Conservation (phyloP, 2,329 filamentous ascomycete genomes). For the Aspergillus latus region DNA sequence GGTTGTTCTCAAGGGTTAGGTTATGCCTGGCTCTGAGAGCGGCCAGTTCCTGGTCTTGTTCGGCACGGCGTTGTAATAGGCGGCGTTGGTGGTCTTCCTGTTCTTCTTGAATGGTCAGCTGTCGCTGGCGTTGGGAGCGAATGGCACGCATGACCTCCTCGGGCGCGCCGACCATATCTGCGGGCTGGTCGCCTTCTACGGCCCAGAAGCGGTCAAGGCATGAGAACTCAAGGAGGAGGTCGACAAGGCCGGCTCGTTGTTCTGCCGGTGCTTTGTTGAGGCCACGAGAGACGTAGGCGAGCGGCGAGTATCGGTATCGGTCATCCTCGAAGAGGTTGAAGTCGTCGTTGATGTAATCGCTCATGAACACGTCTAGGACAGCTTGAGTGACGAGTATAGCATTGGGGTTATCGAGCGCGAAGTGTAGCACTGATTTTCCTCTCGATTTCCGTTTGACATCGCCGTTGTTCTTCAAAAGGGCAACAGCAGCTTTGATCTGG, state of each 20-base stretch:
- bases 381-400: constrained; percentile 8
- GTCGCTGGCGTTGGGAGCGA: neutral
- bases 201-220: constrained; percentile 12
- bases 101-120: constrained; percentile 3
- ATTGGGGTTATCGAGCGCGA: constrained; percentile 9
- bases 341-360: constrained; percentile 9
- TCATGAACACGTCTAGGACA: constrained; percentile 8
- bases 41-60: constrained; percentile 5
- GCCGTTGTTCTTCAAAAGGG: constrained; percentile 1
- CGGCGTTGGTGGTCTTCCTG: constrained; percentile 11
- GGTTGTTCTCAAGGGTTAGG: neutral
- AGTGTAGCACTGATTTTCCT: constrained; percentile 9
- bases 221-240: constrained; percentile 7
- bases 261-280: constrained; percentile 2
- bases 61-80: constrained; percentile 1
- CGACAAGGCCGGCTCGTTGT: constrained; percentile 1
- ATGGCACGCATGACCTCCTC: constrained; percentile 3
- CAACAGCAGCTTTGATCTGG: constrained; percentile 9
- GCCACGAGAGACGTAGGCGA: constrained; percentile 4
- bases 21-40: neutral
- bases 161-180: constrained; percentile 7
- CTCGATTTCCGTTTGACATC: constrained; percentile 9
- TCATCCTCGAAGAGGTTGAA: constrained; percentile 12
- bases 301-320: constrained; percentile 5
- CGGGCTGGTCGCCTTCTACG: constrained; percentile 7